Base-by-base conservation (phyloP, 768 basidiomycete species). In the Tylopilus sp. region DNA sequence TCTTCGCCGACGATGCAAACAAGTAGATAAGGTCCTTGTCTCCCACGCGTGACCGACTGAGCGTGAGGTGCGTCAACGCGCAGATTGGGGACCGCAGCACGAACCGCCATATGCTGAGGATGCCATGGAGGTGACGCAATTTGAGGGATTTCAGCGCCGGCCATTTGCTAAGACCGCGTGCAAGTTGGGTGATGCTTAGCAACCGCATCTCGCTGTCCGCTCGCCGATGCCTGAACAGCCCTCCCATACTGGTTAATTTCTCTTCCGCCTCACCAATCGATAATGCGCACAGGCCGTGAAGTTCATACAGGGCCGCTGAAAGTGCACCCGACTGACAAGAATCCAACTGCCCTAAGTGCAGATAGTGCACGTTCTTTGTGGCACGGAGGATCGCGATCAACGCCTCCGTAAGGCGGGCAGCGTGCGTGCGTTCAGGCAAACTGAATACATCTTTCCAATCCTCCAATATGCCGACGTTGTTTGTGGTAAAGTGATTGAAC, bases 1-100 rank as follows among this genome's bases (percentile, higher is more conserved):
- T 45, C 1, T 8, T 38, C 1, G 48, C 48, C 1, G 61, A 53
- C 11, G 58, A 48, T 22, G 36, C 22, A 11, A 57, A 58, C 0
- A 63, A 48, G 25, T 57, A 44, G 15, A 17, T 30, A 39, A 63
- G 61, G 42, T 63, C 61, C 40, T 51, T 50, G 47, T 63, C 62
- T 18, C 49, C 23, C 40, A 64, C 22, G 12, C 41, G 41, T 1
- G 62, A 64, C 3, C 42, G 49, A 2, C 50, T 44, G 47, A 63
- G 47, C n/a, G 36, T 15, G 38, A 63, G 62, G 2, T 58, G 58
- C 4, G 59, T 63, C n/a, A 61, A 44, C 20, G 51, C 21, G 46
- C 57, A 62, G 13, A n/a, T 21, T 0, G 62, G 59, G 9, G 54
- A 48, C 10, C 62, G 56, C 4, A 64, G 41, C 0, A 44, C 39